phyloP scores from a whole-genome alignment of 2,329 filamentous ascomycete genomes.

The Coniosporium tulheliwenetii region DNA sequence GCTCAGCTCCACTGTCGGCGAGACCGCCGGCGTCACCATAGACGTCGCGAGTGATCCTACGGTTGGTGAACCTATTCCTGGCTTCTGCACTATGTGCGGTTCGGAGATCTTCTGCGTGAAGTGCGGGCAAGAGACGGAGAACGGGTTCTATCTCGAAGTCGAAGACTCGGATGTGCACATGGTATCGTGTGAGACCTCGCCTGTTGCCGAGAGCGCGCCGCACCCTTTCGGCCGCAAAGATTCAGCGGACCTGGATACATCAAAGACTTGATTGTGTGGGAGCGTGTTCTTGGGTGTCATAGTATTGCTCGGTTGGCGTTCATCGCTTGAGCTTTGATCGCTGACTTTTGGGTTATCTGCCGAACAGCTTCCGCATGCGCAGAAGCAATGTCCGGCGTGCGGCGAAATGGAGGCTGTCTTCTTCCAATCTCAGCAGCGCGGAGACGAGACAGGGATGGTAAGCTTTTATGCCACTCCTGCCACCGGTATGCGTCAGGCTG shows the following conservation, averaged over 20 bases:
- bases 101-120: slow-evolving; percentile 37
- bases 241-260: too few relatives aligned
- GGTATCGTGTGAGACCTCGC: not conserved
- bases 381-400: slow-evolving; percentile 74
- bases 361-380: slow-evolving; percentile 68
- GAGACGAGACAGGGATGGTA: slow-evolving; percentile 96
- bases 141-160: slow-evolving; percentile 28
- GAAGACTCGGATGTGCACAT: slow-evolving; percentile 11
- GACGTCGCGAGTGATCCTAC: slow-evolving; percentile 97
- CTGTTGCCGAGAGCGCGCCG: too few relatives aligned
- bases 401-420: slow-evolving; percentile 84
- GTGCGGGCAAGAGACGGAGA: slow-evolving; percentile 31
- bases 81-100: slow-evolving; percentile 42
- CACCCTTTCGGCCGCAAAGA: too few relatives aligned
- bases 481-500: not conserved
- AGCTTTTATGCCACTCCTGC: slow-evolving; percentile 19
- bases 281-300: too few relatives aligned
- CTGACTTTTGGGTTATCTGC: too few relatives aligned
- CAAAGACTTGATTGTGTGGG: too few relatives aligned
- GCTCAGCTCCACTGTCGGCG: slow-evolving; percentile 78
- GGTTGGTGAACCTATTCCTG: slow-evolving; percentile 52
- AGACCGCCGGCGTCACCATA: slow-evolving; percentile 92
- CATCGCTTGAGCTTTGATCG: too few relatives aligned
- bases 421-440: slow-evolving; percentile 97
- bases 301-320: too few relatives aligned